These are phyloP conservation scores for Leucosporidium scottii DNA, from an alignment of 768 basidiomycete genomes.

Conservation along the genomic window DNA sequence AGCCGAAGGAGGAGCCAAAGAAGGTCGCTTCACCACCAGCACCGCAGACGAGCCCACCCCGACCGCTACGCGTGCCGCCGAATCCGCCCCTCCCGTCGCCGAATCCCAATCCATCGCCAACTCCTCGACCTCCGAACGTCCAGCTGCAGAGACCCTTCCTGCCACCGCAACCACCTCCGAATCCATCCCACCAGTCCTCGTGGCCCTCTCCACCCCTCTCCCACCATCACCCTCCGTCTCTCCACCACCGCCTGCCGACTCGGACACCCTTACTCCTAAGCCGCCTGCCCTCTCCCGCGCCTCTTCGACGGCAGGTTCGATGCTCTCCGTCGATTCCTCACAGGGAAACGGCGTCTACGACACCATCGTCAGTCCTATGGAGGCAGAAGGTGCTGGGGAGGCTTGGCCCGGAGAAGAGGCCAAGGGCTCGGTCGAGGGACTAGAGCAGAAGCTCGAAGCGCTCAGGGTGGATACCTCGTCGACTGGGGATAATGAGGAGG, in stretches of 20 bases:
- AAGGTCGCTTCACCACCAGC: background rate
- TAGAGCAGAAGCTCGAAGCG: conserved; percentile 13
- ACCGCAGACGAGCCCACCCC: background rate
- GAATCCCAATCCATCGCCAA: background rate
- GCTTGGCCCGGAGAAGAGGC: conserved; percentile 21
- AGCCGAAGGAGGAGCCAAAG: too few species aligned
- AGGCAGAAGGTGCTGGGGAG: conserved; percentile 3
- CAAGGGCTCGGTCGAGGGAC: background rate
- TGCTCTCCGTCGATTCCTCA: background rate
- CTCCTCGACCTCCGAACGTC: background rate
- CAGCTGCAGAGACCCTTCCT: background rate
- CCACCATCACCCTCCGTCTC: conserved; percentile 12
- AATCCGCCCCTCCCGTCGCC: background rate
- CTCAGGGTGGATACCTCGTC: conserved; percentile 1
- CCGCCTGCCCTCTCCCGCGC: conserved; percentile 3
- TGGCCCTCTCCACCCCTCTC: conserved; percentile 5
- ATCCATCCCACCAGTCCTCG: background rate
- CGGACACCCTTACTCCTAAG: background rate
- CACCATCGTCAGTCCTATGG: conserved; percentile 29
- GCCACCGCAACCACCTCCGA: background rate
- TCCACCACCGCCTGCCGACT: background rate
- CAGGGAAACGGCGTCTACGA: conserved; percentile 14
- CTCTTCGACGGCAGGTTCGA: conserved; percentile 10
- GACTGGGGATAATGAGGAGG: too few species aligned
- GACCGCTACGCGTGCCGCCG: too few species aligned